Evolutionary conservation across 2,329 filamentous ascomycete species (phyloP), one percentile per base, ranked within the genome.

Genomic region (Pestalotiopsis sp.): DNA sequence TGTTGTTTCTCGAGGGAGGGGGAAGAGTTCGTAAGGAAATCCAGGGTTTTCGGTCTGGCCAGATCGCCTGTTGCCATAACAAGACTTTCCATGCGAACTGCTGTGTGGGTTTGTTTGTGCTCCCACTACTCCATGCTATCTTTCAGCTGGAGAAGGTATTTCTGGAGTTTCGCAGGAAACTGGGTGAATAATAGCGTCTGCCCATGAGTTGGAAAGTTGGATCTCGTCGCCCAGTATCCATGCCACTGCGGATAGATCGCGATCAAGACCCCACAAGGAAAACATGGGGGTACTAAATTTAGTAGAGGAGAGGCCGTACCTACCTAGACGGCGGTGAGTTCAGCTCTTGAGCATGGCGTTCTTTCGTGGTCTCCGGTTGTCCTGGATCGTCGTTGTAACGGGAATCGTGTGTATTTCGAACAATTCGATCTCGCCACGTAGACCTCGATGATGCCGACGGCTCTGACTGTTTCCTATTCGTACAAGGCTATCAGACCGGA

Each of bases 181-280:
- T 39, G 41, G 31, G n/a, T 27, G 13, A 36, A 36, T 36, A 36
- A 12, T 27, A 36, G n/a, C 59, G 31, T 9, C 17, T 5, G 31
- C 36, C 36, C 12, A 41, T 27, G 27, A 62, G 14, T 13, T 62
- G 12, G 61, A 39, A 64, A 64, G 61, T 45, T 20, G 39, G 17
- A 59, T 36, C 20, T 27, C 57, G 23, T 59, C 27, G 14, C 27
- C 57, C 6, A 62, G 13, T 41, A 36, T 27, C 59, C n/a, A 17
- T 20, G n/a, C 27, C 27, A 14, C 59, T 52, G 39, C 61, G 61
- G 61, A 20, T 64, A 64, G 39, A 64, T 64, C 59, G 59, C 57
- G 27, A 36, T 39, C 14, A 64, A 14, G n/a, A 13, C 61, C 25
- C 61, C 61, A 45, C 39, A 17, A 3, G 25, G 20, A 12, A 31